Evolutionary conservation across 441 rosid species (phyloP), one percentile per base, ranked within the genome.

Genomic region (Hura crepitans): DNA sequence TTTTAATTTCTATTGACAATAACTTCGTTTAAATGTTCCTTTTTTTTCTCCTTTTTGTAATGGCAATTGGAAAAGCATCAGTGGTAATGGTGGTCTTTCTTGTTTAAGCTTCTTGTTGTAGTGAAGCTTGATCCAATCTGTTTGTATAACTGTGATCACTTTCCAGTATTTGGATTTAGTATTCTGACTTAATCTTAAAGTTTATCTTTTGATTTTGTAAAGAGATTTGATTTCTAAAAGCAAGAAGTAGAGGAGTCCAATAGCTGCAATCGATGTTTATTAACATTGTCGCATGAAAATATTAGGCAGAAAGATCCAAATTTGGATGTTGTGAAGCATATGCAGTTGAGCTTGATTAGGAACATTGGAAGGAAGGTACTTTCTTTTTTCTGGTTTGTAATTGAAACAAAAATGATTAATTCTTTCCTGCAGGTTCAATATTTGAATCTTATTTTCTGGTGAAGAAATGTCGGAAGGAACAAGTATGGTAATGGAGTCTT

Each of bases 391-490:
- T 2, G 5, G 22, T 13, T 14, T 27, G 22, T 51, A 7, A 33
- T 53, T 13, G 33, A 1, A 35, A 14, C 9, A 10, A 66, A 35
- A 12, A 30, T 15, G 13, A 22, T 39, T 6, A 46, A 33, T 35
- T 45, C 39, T 61, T 66, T 31, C 49, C 42, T 62, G 72, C 73
- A 82, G 83, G 80, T 68, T 39, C 37, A 65, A 14, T 56, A 25
- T 37, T 68, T 56, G 71, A 25, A 15, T 53, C 72, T 69, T 30
- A 61, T 71, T 7, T 33, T 27, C 68, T 67, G 73, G n/a, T 66
- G 70, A 63, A 57, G 57, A 76, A 68, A 81, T 84, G 89, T 79
- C 88, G 18, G 82, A 83, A 73, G 80, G 81, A 73, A 78, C 81
- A 27, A 71, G 84, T 73, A 74, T 79, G 75, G 80, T 75, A 33